Base-by-base conservation (phyloP, 1,139 yeast species). In the Candida pseudoviswanathii region DNA sequence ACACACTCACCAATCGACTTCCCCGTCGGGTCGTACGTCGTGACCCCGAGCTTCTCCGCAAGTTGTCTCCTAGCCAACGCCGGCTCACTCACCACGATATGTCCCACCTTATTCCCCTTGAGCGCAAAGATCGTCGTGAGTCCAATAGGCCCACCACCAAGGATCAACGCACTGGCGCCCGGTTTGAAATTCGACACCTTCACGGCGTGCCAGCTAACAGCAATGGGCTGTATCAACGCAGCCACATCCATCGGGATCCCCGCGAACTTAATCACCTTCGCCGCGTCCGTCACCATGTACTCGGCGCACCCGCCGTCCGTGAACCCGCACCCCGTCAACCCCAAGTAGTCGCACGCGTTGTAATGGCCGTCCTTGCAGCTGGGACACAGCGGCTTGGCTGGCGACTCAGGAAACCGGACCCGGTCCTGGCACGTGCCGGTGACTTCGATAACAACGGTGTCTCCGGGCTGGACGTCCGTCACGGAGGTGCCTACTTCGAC, bases 71-170 rank as follows among this genome's bases (percentile, higher is more conserved):
- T 73, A 10, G 74, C 73, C 26, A 58, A 54, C 0, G 86, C 85
- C 1, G 88, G 89, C 62, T 84, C 89, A 41, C 85, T 78, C 29
- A 81, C 80, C 7, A 82, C 80, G 44, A 84, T 81, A 40, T 67
- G 72, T 2, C 73, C 66, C 2, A 84, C 84, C 27, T 79, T 75
- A 53, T 77, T 77, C 7, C 85, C 87, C 54, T 80, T 77, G 43
- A 84, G 67, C 1, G 85, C 85, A 45, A 82, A 64, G 31, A 82
- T 68, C 1, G 84, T 74, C 25, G 84, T 80, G 39, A 82, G 63
- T 1, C 88, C 88, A 59, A 83, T 82, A 29, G 87, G 86, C 4
- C 88, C 88, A 44, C 82, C 81, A 45, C 83, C 81, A 34, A 87
- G 86, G 2, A 82, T 62, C 41, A 83, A 78, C 3, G 82, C 85